Conservation (phyloP, 2,329 filamentous ascomycete genomes). For the Ascochyta viciae-villosae region DNA sequence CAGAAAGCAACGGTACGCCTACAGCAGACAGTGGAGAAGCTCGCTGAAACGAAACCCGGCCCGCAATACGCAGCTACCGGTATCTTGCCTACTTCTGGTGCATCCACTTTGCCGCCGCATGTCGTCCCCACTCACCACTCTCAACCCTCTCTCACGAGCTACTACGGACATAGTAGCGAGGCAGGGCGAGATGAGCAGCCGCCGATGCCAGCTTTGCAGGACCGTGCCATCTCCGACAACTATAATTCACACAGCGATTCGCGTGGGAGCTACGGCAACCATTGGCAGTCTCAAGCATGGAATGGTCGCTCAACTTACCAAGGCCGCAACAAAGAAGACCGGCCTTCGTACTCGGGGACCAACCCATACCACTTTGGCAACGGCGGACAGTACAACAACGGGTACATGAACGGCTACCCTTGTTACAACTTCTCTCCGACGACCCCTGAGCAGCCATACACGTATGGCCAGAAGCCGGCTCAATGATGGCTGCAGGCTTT, state of each 20-base stretch:
- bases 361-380: slow-evolving; percentile 32
- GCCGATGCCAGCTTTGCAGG: slow-evolving; percentile 20
- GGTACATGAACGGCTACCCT: slow-evolving; percentile 29
- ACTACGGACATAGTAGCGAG: slow-evolving; percentile 26
- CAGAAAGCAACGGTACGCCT: slow-evolving; percentile 34
- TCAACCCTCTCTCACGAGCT: slow-evolving; percentile 31
- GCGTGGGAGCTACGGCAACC: slow-evolving; percentile 21
- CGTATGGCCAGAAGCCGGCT: slow-evolving; percentile 21
- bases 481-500: not conserved
- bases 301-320: slow-evolving; percentile 18
- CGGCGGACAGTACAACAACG: slow-evolving; percentile 23
- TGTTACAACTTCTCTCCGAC: slow-evolving; percentile 21
- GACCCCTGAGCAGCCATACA: slow-evolving; percentile 28
- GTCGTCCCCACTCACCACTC: slow-evolving; percentile 28
- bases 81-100: slow-evolving; percentile 7
- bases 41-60: slow-evolving; percentile 12
- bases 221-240: slow-evolving; percentile 15
- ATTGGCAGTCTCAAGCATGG: slow-evolving; percentile 26
- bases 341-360: slow-evolving; percentile 23
- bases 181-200: slow-evolving; percentile 17
- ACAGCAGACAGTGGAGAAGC: slow-evolving; percentile 33
- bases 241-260: slow-evolving; percentile 26
- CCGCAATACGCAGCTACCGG: slow-evolving; percentile 5
- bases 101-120: slow-evolving; percentile 2
- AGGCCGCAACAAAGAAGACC: slow-evolving; percentile 34